Evolutionary conservation across 2,329 filamentous ascomycete species (phyloP).

Genomic region (Fusarium duplospermum): DNA sequence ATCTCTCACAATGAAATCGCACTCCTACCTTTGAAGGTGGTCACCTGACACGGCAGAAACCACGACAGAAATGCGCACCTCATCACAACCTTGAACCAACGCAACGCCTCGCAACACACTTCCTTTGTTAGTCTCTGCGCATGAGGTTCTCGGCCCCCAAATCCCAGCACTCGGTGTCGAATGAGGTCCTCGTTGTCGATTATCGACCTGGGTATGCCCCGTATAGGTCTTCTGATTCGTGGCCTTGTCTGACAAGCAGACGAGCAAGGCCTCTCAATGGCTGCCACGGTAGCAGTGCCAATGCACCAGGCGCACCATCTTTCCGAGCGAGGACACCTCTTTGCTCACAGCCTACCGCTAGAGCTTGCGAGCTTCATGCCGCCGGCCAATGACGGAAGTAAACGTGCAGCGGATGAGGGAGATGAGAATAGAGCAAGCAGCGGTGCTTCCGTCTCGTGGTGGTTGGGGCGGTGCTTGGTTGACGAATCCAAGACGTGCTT

Average conservation of each 20-base stretch:
- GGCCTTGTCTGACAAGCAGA: slow-evolving; percentile 36
- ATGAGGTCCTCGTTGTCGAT: slow-evolving; percentile 23
- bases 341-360: slow-evolving; percentile 25
- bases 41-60: slow-evolving; percentile 17
- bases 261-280: slow-evolving; percentile 31
- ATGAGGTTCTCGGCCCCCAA: slow-evolving; percentile 38
- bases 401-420: slow-evolving; percentile 15
- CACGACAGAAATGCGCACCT: not conserved
- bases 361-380: slow-evolving; percentile 19
- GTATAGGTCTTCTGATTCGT: slow-evolving; percentile 33
- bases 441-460: slow-evolving; percentile 20
- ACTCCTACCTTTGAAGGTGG: not conserved
- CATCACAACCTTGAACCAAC: not conserved
- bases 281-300: slow-evolving; percentile 38
- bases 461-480: slow-evolving; percentile 24
- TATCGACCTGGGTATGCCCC: slow-evolving; percentile 22
- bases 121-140: slow-evolving; percentile 9
- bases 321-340: slow-evolving; percentile 24
- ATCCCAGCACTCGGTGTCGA: slow-evolving; percentile 25
- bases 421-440: slow-evolving; percentile 31
- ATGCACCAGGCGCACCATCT: slow-evolving; percentile 38
- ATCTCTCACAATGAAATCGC: not conserved
- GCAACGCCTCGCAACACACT: not conserved
- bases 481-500: slow-evolving; percentile 23
- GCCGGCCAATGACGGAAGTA: slow-evolving; percentile 28